A percentile compares a stretch with the other conserved stretches of the same genome.
phyloP scores from a whole-genome alignment of 2,329 filamentous ascomycete genomes.

The Coleophoma eucalyptorum region DNA sequence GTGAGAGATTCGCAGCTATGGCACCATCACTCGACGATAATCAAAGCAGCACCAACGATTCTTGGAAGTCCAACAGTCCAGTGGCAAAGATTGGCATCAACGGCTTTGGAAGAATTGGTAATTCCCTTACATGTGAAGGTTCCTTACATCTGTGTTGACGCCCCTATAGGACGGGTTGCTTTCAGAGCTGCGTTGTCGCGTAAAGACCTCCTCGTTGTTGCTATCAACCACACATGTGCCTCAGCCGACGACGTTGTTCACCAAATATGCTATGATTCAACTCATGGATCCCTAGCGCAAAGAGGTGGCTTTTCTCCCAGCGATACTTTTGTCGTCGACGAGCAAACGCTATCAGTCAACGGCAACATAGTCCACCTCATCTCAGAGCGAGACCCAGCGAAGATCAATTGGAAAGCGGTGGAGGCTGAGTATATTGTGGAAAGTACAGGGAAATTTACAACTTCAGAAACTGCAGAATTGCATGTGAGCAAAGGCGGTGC shows the following conservation, averaged over 20 bases:
- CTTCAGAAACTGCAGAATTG: neutral
- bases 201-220: slow-evolving; percentile 5
- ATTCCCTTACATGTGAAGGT: no score
- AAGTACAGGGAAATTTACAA: slow-evolving; percentile 9
- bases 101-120: slow-evolving; percentile 7
- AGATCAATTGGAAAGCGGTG: slow-evolving; percentile 3
- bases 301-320: neutral
- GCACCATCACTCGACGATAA: no score
- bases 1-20: no score
- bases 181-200: slow-evolving; percentile 5
- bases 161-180: slow-evolving; percentile 5
- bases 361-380: slow-evolving; percentile 5
- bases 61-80: no score
- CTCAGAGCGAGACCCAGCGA: slow-evolving; percentile 5
- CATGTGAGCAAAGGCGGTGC: slow-evolving; percentile 4
- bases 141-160: no score
- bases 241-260: slow-evolving; percentile 7
- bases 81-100: slow-evolving; percentile 3
- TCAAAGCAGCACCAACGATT: no score
- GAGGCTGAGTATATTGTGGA: slow-evolving; percentile 8
- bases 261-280: slow-evolving; percentile 8
- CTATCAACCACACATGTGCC: slow-evolving; percentile 9
- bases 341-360: slow-evolving; percentile 2
- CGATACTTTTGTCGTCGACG: slow-evolving; percentile 6
- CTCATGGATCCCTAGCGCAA: slow-evolving; percentile 5